Evolutionary conservation across 441 rosid genomes (phyloP).

Genomic region (Syzygium malaccense): DNA sequence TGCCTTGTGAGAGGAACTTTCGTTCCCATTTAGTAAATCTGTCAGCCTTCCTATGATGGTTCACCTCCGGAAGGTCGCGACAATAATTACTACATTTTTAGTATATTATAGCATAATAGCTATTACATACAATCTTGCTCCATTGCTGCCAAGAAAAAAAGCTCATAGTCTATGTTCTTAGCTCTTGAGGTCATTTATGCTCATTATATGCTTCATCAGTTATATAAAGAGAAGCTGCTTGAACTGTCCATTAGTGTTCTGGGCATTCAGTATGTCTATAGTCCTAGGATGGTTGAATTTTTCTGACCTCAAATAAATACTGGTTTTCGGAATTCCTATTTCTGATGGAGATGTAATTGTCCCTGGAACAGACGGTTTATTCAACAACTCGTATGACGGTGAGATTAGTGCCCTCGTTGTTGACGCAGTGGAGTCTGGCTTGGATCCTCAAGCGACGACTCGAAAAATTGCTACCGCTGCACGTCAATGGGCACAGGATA

Average conservation of each 20-base stretch:
- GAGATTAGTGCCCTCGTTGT: constrained; percentile 77
- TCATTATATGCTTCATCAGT: not conserved
- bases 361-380: constrained; percentile 90
- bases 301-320: not conserved
- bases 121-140: not conserved
- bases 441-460: constrained; percentile 66
- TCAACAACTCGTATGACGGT: constrained; percentile 77
- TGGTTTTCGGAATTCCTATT: constrained; percentile 80
- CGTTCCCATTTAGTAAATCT: no score
- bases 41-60: no score
- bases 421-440: constrained; percentile 63
- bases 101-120: not conserved
- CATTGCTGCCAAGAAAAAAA: not conserved
- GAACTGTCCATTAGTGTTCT: not conserved
- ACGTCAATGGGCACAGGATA: constrained; percentile 71
- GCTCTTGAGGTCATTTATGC: not conserved
- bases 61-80: no score
- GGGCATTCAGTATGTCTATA: not conserved
- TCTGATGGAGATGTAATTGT: constrained; percentile 75
- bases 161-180: not conserved
- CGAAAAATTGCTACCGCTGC: constrained; percentile 91
- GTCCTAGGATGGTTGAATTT: not conserved
- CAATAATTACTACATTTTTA: not conserved
- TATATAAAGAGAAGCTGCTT: not conserved
- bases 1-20: no score